Percentiles rank a stretch among this genome's conserved stretches.
Conservation (phyloP, 805 yeast genomes). For the Wickerhamomyces subpelliculosus region DNA sequence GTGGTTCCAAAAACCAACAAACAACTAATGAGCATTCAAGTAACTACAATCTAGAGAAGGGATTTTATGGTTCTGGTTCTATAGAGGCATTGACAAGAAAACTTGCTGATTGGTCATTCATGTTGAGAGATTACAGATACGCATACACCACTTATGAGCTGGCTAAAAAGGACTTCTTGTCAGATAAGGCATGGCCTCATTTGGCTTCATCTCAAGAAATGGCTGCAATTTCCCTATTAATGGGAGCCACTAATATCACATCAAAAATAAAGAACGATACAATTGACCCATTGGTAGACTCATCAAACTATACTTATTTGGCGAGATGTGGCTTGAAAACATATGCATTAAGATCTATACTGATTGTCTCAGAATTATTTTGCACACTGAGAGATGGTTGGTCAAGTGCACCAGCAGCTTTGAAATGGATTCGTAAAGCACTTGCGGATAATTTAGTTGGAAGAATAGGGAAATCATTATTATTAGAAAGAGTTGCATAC, state of each 20-base stretch:
- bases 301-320: constrained; percentile 65
- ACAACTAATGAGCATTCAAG: constrained; percentile 18
- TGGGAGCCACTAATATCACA: constrained; percentile 43
- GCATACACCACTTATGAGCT: constrained; percentile 82
- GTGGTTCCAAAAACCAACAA: constrained; percentile 13
- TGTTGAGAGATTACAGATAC: constrained; percentile 81
- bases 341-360: constrained; percentile 61
- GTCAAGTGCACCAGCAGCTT: constrained; percentile 35
- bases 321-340: constrained; percentile 65
- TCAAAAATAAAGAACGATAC: constrained; percentile 36
- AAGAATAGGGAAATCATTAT: constrained; percentile 38
- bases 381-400: constrained; percentile 34
- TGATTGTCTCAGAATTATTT: constrained; percentile 68
- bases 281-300: constrained; percentile 45
- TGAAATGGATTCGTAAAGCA: constrained; percentile 38
- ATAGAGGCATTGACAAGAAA: constrained; percentile 72
- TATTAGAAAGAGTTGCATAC: constrained; percentile 47
- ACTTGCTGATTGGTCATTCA: constrained; percentile 88
- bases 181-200: constrained; percentile 74
- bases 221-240: constrained; percentile 65
- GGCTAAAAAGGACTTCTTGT: constrained; percentile 66
- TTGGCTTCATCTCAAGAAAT: constrained; percentile 86
- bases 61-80: constrained; percentile 53
- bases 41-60: constrained; percentile 43
- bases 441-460: constrained; percentile 39